Evolutionary conservation across 2,329 filamentous ascomycete genomes (phyloP).

Genomic region (Bisporella sp.): DNA sequence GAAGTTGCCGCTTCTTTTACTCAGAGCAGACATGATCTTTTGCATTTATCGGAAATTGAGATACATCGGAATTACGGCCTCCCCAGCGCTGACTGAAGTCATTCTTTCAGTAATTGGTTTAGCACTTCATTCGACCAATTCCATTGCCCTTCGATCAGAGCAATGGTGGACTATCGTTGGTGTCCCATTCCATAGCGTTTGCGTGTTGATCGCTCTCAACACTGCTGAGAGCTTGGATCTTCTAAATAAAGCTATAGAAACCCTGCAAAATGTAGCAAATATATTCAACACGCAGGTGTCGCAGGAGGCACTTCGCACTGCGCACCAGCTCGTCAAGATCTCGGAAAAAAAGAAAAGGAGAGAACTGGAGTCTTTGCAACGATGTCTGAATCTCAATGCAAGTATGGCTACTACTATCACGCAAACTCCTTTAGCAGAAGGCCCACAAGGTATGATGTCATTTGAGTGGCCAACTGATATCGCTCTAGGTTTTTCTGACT

Average conservation of each 20-base stretch:
- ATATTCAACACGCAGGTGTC: background rate
- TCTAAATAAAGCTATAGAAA: background rate
- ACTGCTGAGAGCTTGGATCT: background rate
- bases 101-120: background rate
- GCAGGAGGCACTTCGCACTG: background rate
- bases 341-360: background rate
- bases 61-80: background rate
- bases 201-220: background rate
- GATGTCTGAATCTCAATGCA: background rate
- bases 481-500: too few relatives aligned
- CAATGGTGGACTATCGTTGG: background rate
- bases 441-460: background rate
- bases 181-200: background rate
- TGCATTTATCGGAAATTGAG: background rate
- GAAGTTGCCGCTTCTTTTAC: background rate
- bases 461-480: too few relatives aligned
- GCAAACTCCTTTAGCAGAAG: background rate
- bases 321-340: background rate
- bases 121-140: background rate
- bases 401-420: background rate
- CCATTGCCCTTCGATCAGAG: background rate
- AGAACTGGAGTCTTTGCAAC: background rate
- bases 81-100: background rate
- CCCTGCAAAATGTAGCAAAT: background rate
- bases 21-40: background rate